Evolutionary conservation across 2,329 filamentous ascomycete species (phyloP), one percentile per base, ranked within the genome.

Genomic region (Tolypocladium album): DNA sequence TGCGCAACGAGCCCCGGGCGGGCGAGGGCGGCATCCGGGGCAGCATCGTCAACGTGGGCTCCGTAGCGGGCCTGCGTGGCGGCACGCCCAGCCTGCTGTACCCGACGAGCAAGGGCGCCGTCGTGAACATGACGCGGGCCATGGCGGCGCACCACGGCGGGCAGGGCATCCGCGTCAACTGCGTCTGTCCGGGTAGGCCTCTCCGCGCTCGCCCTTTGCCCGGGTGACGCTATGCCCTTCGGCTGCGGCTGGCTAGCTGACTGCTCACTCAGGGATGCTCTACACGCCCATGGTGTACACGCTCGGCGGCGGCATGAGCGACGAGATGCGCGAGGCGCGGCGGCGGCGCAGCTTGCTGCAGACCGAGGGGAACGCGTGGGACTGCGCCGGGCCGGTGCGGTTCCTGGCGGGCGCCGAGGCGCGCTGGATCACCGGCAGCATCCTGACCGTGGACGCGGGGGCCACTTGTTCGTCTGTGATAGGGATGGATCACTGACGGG

Each of bases 31-130:
- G 79, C 42, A 66, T 72, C 58, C 74, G 75, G 59, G 82, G 82
- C 8, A 76, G 71, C 47, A 82, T 87, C 61, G 75, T 87, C 64
- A 88, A 88, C 66, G 83, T 88, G 76, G 81, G 81, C 2, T 82
- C 78, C 55, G 84, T 88, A 1, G 83, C 84, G 0, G 84, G 84
- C 0, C 57, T 79, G 39, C 71, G 72, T n/a, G 78, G 78, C 0
- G 78, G 78, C 0, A 77, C 74, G 39, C 75, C 76, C 1, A 71
- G 74, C 61, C 63, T 81, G 4, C 64, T 79, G 1, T 80, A 80
- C 55, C 77, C 78, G 8, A 79, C 77, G 0, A 74, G 71, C 61
- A 80, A 80, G 61, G 77, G 78, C 0, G 77, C 78, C 0, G 74
- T 81, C 1, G 72, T 81, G 3, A 77, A 81, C 31, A 80, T 82